Evolutionary conservation across 129 eudicot genomes (phyloP).

Genomic region (Flaveria sonorensis): DNA sequence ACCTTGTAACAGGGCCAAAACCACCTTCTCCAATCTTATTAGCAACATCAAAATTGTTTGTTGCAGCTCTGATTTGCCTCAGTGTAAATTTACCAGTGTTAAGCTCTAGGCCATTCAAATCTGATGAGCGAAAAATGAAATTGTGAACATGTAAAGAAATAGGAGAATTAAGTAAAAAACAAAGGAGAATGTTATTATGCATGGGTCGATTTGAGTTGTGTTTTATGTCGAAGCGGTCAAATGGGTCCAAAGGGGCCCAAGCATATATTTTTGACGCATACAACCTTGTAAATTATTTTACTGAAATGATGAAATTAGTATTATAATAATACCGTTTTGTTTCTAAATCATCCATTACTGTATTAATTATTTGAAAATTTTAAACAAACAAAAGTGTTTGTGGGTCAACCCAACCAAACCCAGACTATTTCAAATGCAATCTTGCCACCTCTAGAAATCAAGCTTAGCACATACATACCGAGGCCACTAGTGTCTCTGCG

Average conservation of each 20-base stretch:
- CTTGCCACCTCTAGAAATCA: background rate
- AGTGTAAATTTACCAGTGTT: conserved; percentile 58
- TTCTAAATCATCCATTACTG: background rate
- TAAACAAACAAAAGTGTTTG: background rate
- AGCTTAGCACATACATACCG: conserved; percentile 25
- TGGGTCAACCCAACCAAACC: background rate
- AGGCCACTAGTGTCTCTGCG: conserved; percentile 25
- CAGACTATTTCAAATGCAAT: background rate
- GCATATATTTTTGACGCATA: background rate
- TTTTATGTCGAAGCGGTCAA: background rate
- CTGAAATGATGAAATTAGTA: background rate
- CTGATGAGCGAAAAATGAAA: conserved; percentile 27
- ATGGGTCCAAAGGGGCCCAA: background rate
- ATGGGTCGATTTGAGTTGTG: background rate
- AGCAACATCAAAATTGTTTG: conserved; percentile 58
- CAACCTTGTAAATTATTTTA: background rate
- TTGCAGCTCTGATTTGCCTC: conserved; percentile 68
- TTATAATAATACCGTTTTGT: background rate
- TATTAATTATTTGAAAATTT: background rate
- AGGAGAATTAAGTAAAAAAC: too few relatives aligned
- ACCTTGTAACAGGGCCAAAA: conserved; percentile 83
- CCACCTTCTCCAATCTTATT: conserved; percentile 91
- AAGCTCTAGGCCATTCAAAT: conserved; percentile 47
- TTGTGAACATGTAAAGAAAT: conserved; percentile 2
- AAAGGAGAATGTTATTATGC: background rate